These are phyloP conservation scores for Aspergillus fumigatiaffinis DNA, from an alignment of 2,329 filamentous ascomycete genomes.

Conservation along the genomic window DNA sequence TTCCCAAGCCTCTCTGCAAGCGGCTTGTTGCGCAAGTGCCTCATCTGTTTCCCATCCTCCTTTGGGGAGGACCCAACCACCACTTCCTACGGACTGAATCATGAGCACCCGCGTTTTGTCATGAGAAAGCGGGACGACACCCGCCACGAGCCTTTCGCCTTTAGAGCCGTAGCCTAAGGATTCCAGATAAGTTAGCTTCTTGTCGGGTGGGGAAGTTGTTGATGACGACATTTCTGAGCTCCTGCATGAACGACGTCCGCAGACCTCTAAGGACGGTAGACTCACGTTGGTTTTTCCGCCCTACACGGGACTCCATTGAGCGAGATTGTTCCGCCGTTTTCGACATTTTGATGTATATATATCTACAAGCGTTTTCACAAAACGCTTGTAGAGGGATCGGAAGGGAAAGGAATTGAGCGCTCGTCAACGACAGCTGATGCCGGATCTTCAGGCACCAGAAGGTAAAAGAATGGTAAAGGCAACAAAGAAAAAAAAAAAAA, in stretches of 20 bases:
- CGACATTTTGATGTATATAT: conserved; percentile 7
- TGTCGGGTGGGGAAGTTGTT: neutral
- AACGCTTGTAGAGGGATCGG: neutral
- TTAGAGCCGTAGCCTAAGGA: conserved; percentile 77
- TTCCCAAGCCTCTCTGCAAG: conserved; percentile 91
- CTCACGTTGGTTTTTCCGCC: conserved; percentile 49
- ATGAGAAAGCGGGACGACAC: conserved; percentile 81
- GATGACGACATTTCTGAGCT: neutral
- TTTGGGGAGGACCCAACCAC: conserved; percentile 95
- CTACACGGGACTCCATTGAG: conserved; percentile 46
- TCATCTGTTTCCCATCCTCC: conserved; percentile 98
- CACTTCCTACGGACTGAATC: conserved; percentile 86
- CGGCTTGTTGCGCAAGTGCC: conserved; percentile 76
- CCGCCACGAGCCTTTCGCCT: conserved; percentile 91
- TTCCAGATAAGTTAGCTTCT: conserved; percentile 17
- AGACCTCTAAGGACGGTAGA: conserved; percentile 16
- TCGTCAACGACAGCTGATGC: neutral
- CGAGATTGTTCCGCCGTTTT: conserved; percentile 40
- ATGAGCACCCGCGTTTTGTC: conserved; percentile 87
- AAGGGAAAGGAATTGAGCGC: neutral
- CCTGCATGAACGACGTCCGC: neutral
- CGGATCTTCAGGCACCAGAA: neutral
- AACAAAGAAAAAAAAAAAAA: conserved; percentile 6
- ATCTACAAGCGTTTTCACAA: neutral
- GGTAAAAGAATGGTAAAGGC: conserved; percentile 1